Percentiles rank a stretch among this genome's conserved stretches.
Evolutionary conservation across 2,329 filamentous ascomycete species (phyloP).

Genomic region (Chrysosphaeria jannelii): DNA sequence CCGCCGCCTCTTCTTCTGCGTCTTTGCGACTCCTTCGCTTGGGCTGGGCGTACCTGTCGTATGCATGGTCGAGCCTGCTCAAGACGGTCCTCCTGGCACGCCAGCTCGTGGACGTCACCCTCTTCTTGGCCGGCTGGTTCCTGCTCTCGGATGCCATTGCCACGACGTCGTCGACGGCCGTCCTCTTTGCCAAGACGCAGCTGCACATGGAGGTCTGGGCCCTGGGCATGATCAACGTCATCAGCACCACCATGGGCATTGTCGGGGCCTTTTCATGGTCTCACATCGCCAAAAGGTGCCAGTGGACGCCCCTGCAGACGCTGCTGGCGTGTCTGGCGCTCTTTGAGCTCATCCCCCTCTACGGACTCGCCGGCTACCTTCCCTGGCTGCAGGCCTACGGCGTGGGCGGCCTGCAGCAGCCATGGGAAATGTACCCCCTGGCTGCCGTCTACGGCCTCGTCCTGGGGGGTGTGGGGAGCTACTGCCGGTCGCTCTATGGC

Average conservation of each 20-base stretch:
- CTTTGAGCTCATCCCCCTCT: slow-evolving; percentile 79
- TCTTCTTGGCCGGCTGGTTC: slow-evolving; percentile 79
- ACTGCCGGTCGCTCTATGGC: slow-evolving; percentile 75
- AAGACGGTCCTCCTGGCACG: slow-evolving; percentile 50
- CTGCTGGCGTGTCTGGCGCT: slow-evolving; percentile 75
- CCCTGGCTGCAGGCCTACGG: slow-evolving; percentile 48
- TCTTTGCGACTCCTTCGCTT: slow-evolving; percentile 7
- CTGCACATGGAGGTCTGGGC: slow-evolving; percentile 71
- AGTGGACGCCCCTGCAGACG: slow-evolving; percentile 52
- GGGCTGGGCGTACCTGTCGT: slow-evolving; percentile 43
- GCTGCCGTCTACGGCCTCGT: slow-evolving; percentile 81
- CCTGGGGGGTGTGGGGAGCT: slow-evolving; percentile 69
- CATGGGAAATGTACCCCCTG: slow-evolving; percentile 90
- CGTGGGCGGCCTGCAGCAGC: slow-evolving; percentile 61
- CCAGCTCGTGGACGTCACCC: slow-evolving; percentile 37
- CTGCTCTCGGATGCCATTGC: slow-evolving; percentile 81
- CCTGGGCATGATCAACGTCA: slow-evolving; percentile 76
- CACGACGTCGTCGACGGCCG: slow-evolving; percentile 78
- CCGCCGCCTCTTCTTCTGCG: slow-evolving; percentile 8
- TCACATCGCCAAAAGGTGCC: slow-evolving; percentile 37
- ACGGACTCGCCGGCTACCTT: slow-evolving; percentile 67
- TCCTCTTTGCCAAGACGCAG: slow-evolving; percentile 83
- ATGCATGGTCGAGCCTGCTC: slow-evolving; percentile 66
- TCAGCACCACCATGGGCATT: slow-evolving; percentile 60
- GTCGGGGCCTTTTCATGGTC: slow-evolving; percentile 77